Evolutionary conservation across 176 grass and related monocot genomes (phyloP).

Genomic region (Triticum dicoccoides): DNA sequence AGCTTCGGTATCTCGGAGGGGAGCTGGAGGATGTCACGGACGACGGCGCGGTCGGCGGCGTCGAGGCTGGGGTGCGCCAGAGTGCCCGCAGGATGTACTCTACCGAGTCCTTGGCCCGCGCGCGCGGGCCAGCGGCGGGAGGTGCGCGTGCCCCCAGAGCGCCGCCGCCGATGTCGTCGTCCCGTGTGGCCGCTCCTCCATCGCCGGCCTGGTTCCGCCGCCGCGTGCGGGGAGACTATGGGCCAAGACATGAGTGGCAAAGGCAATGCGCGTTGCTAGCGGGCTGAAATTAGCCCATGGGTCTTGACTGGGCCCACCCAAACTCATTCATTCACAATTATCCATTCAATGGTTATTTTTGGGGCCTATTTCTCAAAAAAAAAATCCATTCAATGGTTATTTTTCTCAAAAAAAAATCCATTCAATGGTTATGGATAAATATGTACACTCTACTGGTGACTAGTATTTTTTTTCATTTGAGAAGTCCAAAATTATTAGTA

Average conservation of each 20-base stretch:
- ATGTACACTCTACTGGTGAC: not conserved
- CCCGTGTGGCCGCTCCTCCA: not conserved
- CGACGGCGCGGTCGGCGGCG: slow-evolving; percentile 72
- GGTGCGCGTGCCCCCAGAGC: slow-evolving; percentile 59
- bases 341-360: not conserved
- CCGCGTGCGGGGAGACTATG: no score
- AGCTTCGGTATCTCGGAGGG: slow-evolving; percentile 38
- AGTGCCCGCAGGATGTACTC: slow-evolving; percentile 84
- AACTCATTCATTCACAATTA: not conserved
- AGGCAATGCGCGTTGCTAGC: no score
- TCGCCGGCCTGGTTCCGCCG: no score
- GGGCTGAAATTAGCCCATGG: not conserved
- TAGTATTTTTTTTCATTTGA: not conserved
- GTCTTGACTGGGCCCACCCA: not conserved
- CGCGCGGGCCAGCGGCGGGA: slow-evolving; percentile 63
- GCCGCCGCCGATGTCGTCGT: not conserved
- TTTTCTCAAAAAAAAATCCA: not conserved
- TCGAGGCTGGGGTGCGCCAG: slow-evolving; percentile 88
- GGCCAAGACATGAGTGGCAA: no score
- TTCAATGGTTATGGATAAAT: not conserved
- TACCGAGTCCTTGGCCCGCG: slow-evolving; percentile 68
- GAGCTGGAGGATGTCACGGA: slow-evolving; percentile 70
- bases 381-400: no score
- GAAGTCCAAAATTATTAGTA: not conserved
- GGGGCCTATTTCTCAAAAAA: no score